phyloP scores from a whole-genome alignment of 257 asterid genomes.

The Agastache rugosa region DNA sequence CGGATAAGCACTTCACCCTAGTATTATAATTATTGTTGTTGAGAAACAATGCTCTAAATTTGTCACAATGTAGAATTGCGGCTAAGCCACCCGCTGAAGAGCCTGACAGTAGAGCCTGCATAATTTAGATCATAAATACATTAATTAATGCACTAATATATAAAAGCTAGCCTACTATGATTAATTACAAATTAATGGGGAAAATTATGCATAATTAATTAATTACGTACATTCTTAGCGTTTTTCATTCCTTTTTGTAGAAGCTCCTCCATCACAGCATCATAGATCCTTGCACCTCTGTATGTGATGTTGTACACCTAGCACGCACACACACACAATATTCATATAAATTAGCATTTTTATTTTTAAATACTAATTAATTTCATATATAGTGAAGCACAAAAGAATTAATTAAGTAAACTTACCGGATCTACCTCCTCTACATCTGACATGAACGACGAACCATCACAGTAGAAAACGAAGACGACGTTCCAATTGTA shows the following conservation, averaged over 20 bases:
- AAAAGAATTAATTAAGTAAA: too few relatives aligned
- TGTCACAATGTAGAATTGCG: conserved; percentile 48
- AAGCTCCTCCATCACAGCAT: conserved; percentile 35
- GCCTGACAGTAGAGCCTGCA: conserved; percentile 49
- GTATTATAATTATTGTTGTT: conserved; percentile 3
- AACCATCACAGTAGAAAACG: not conserved
- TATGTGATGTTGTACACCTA: conserved; percentile 22
- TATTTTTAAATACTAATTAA: too few relatives aligned
- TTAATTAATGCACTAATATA: not conserved
- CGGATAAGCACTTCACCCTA: conserved; percentile 48
- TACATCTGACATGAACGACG: not conserved
- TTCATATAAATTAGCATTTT: too few relatives aligned
- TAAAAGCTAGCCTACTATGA: too few relatives aligned
- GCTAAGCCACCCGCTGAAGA: conserved; percentile 55
- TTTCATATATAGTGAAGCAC: too few relatives aligned
- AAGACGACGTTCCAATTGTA: not conserved
- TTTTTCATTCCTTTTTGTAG: conserved; percentile 38
- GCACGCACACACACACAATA: too few relatives aligned
- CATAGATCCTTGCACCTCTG: conserved; percentile 42
- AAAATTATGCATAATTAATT: not conserved
- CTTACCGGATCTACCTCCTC: not conserved
- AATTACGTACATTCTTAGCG: conserved; percentile 14
- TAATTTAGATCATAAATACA: too few relatives aligned
- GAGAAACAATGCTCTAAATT: conserved; percentile 32
- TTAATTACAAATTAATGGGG: too few relatives aligned